Evolutionary conservation across 1,139 yeast species (phyloP).

Genomic region (Candida labiduridarum): DNA sequence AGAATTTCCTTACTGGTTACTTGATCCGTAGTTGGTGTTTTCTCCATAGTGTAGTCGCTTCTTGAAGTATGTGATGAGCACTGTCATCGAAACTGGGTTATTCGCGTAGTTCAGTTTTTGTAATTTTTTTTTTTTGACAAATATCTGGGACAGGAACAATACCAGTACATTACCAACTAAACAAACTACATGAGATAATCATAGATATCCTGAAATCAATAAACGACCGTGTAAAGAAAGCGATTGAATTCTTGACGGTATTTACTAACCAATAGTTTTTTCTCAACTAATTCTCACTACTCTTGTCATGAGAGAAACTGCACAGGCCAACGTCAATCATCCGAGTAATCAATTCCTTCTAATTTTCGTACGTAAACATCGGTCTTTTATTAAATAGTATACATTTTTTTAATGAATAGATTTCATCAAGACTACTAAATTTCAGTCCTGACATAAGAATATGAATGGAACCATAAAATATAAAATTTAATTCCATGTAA

Average conservation of each 20-base stretch:
- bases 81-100: not conserved
- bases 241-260: no score
- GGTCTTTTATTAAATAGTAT: not conserved
- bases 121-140: not conserved
- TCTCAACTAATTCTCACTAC: no score
- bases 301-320: no score
- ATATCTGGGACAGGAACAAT: not conserved
- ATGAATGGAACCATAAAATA: not conserved
- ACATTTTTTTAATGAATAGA: not conserved
- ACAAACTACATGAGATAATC: no score
- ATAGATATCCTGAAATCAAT: no score
- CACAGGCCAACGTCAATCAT: no score
- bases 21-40: constrained; percentile 13
- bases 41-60: not conserved
- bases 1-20: constrained; percentile 44
- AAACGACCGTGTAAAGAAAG: no score
- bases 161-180: no score
- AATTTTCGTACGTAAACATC: not conserved
- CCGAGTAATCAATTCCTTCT: not conserved
- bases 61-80: not conserved
- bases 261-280: not conserved
- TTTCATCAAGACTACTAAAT: not conserved
- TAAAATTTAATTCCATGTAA: no score
- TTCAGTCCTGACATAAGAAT: not conserved
- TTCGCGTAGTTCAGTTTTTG: not conserved